Evolutionary conservation across 2,329 filamentous ascomycete species (phyloP), one percentile per base, ranked within the genome.

Genomic region (Fusarium sp.): DNA sequence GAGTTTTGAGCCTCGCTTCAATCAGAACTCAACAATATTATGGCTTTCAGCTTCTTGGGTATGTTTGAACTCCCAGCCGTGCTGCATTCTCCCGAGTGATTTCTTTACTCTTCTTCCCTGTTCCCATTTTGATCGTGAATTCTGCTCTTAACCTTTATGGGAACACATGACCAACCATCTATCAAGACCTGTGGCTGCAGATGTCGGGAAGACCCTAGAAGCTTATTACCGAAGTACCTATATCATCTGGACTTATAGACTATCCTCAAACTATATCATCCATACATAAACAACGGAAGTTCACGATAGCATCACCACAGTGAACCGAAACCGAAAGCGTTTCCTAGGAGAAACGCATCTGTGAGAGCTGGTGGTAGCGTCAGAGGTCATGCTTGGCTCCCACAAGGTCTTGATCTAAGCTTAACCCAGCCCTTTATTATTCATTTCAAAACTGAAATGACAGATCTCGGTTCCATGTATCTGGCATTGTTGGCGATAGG

Each of bases 1-100:
- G 39, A 45, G 52, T 54, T 59, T 39, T 25, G 67, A 60, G 58
- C 37, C 49, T 58, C 43, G 41, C 25, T 42, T 41, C 41, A 67
- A 39, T 25, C 50, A 57, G 51, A 68, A 64, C 53, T 60, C 37
- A 68, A 49, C 50, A 54, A 51, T 34, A 55, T 39, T 30, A 58
- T 46, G 39, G 11, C 28, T 52, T 39, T 45, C 30, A 44, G 19
- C 19, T 12, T 26, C 14, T 25, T 28, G 44, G 25, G 41, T 39
- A 42, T 14, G 45, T 13, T 49, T 37, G 46, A 44, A 18, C 28
- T 31, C 46, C 12, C 54, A 48, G 41, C 3, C 18, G 34, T 25
- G 10, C 6, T 21, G 23, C 21, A 41, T 59, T n/a, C 41, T 19
- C 3, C 28, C 21, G 30, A 25, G 26, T 28, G 44, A 25, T 16